These are phyloP conservation scores for Botrytis hyacinthi DNA, from an alignment of 2,329 filamentous ascomycete genomes.

Conservation along the genomic window DNA sequence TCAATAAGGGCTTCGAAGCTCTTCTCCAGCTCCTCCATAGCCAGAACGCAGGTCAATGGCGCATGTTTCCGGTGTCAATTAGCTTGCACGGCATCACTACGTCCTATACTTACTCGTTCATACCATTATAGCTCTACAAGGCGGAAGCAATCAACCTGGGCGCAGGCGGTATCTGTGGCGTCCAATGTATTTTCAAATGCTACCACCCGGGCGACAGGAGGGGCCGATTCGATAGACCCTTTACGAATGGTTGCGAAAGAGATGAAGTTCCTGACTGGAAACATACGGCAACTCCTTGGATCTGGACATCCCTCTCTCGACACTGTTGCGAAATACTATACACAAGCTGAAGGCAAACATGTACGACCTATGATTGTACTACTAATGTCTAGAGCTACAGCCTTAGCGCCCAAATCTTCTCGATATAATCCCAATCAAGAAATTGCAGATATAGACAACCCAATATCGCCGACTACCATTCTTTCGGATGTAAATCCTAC, in stretches of 20 bases:
- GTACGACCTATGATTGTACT: constrained; percentile 91
- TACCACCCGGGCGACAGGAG: constrained; percentile 55
- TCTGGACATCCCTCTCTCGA: constrained; percentile 94
- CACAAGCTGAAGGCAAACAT: constrained; percentile 93
- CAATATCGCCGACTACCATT: constrained; percentile 58
- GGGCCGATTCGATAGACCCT: constrained; percentile 78
- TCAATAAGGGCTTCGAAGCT: constrained; percentile 51
- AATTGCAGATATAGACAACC: constrained; percentile 51
- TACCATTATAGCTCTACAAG: constrained; percentile 41
- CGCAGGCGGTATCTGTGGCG: constrained; percentile 68
- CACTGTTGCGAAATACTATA: constrained; percentile 97
- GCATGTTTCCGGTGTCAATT: constrained; percentile 44
- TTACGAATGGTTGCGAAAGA: constrained; percentile 90
- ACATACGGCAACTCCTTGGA: constrained; percentile 88
- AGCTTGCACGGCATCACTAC: constrained; percentile 21
- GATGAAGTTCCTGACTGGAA: constrained; percentile 92
- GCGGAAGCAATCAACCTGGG: constrained; percentile 65
- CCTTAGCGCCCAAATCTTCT: constrained; percentile 66
- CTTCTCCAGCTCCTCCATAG: constrained; percentile 39
- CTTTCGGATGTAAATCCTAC: constrained; percentile 83
- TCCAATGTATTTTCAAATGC: constrained; percentile 70
- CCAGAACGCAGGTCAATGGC: constrained; percentile 41
- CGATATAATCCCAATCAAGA: constrained; percentile 41
- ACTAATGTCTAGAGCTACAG: constrained; percentile 91
- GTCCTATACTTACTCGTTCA: constrained; percentile 26